These are phyloP conservation scores for Seminavis robusta DNA, from an alignment of 108 stramenopile species.

Conservation along the genomic window DNA sequence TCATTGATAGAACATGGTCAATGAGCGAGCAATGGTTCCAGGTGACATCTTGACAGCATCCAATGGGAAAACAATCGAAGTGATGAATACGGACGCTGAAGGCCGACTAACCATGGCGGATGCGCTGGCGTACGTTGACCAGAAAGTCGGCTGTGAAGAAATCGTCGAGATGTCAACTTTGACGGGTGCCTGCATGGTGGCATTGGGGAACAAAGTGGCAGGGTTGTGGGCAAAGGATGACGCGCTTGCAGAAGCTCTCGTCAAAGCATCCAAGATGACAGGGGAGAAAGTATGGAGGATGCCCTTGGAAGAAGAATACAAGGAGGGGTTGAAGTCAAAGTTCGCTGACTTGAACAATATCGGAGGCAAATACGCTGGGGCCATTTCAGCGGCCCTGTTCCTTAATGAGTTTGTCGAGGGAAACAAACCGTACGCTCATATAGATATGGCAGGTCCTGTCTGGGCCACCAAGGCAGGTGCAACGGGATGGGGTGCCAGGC, in stretches of 20 bases:
- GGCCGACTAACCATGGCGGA: slow-evolving; percentile 96
- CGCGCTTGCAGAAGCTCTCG: slow-evolving; percentile 78
- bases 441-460: slow-evolving; percentile 92
- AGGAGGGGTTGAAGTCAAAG: slow-evolving; percentile 78
- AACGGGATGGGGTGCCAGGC: slow-evolving; percentile 93
- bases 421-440: slow-evolving; percentile 84
- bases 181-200: slow-evolving; percentile 90
- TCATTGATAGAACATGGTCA: slow-evolving; percentile 92
- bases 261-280: slow-evolving; percentile 63
- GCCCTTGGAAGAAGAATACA: slow-evolving; percentile 81
- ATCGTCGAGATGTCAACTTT: slow-evolving; percentile 94
- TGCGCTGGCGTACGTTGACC: slow-evolving; percentile 95
- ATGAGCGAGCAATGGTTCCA: slow-evolving; percentile 84
- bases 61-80: slow-evolving; percentile 97
- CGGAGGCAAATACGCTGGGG: slow-evolving; percentile 77
- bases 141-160: slow-evolving; percentile 82
- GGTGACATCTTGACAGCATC: slow-evolving; percentile 95
- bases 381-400: slow-evolving; percentile 89
- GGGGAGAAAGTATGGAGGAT: slow-evolving; percentile 93
- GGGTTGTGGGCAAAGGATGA: slow-evolving; percentile 90
- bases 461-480: slow-evolving; percentile 87
- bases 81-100: slow-evolving; percentile 97
- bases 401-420: slow-evolving; percentile 86
- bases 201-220: slow-evolving; percentile 60
- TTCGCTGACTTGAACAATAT: slow-evolving; percentile 86